Evolutionary conservation across 2,329 filamentous ascomycete genomes (phyloP).

Genomic region (Chaetomiaceae sp.): DNA sequence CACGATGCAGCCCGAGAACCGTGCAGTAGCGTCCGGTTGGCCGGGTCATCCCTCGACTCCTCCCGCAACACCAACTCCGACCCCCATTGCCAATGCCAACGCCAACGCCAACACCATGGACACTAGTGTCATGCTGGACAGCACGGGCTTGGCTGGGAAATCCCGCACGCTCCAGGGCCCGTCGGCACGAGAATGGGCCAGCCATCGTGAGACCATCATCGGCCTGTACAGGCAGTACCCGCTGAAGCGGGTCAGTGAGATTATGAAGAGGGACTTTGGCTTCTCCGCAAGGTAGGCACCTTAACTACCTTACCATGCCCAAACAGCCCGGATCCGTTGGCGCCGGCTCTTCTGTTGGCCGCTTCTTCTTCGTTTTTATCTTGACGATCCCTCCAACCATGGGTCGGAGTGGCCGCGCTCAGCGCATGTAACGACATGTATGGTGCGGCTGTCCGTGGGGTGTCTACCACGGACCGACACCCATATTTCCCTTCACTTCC

Average conservation of each 20-base stretch:
- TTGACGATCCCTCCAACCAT: no score
- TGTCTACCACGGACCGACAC: no score
- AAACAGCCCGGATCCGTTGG: no score
- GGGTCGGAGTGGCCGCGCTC: no score
- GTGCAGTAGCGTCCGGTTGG: slow-evolving; percentile 25
- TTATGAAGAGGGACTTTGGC: slow-evolving; percentile 25
- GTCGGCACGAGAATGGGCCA: slow-evolving; percentile 25
- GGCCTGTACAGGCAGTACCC: slow-evolving; percentile 25
- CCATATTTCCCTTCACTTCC: no score
- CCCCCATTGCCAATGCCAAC: neutral
- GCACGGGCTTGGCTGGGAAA: slow-evolving; percentile 17
- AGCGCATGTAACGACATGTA: no score
- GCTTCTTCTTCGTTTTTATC: no score
- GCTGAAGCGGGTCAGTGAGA: slow-evolving; percentile 25
- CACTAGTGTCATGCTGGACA: slow-evolving; percentile 2
- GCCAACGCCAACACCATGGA: no score
- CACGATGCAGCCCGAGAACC: slow-evolving; percentile 29
- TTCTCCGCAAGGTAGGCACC: slow-evolving; percentile 25
- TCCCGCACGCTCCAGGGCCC: slow-evolving; percentile 26
- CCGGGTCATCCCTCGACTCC: slow-evolving; percentile 5
- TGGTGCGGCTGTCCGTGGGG: no score
- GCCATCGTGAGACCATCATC: slow-evolving; percentile 25
- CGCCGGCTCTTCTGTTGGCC: no score
- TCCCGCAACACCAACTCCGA: slow-evolving; percentile 1
- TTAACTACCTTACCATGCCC: no score